Base-by-base conservation (phyloP, 2,329 filamentous ascomycete genomes). In the Colletotrichum tamarilloi region DNA sequence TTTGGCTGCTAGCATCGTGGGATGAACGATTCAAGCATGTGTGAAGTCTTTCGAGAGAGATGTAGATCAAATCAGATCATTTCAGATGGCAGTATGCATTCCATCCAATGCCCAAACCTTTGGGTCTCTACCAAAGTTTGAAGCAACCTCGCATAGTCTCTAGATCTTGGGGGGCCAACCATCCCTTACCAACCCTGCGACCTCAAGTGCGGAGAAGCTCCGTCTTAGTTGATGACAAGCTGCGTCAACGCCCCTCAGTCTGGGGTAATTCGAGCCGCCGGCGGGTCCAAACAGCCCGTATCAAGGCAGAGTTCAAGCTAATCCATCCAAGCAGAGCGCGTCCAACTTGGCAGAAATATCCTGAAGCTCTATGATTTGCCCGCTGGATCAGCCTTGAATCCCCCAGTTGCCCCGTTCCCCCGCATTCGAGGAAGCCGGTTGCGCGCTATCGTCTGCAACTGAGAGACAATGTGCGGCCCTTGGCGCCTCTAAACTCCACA, bases 191-290 rank as follows among this genome's bases (percentile, higher is more conserved):
- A 4, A 64, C 67, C 60, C 70, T 28, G 66, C 70, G 46, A 32
- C 28, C 30, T 56, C 55, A 16, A 60, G 60, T 73, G 67, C 67
- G 70, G 70, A 73, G 70, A 70, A 65, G 49, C 16, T 12, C 22
- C 22, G 38, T 56, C 24, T 28, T 28, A 16, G 12, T 24, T 56
- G 62, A 30, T 16, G 11, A 11, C 46, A 32, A 42, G 26, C 19
- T 24, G 66, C 42, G 55, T 68, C n/a, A 28, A 38, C 59, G 30
- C 59, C 16, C 49, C 63, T 22, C 59, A 69, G 32, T 52, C 65
- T 52, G 58, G 70, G 70, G 67, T 62, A 70, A 70, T 69, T 65
- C 67, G 70, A 73, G 60, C 70, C 70, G 70, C 70, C 59, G 53
- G 59, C 53, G 70, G 70, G 67, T 65, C 42, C 28, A 42, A 16